Conservation (phyloP, 108 stramenopile genomes). For the Bacterosira constricta region DNA sequence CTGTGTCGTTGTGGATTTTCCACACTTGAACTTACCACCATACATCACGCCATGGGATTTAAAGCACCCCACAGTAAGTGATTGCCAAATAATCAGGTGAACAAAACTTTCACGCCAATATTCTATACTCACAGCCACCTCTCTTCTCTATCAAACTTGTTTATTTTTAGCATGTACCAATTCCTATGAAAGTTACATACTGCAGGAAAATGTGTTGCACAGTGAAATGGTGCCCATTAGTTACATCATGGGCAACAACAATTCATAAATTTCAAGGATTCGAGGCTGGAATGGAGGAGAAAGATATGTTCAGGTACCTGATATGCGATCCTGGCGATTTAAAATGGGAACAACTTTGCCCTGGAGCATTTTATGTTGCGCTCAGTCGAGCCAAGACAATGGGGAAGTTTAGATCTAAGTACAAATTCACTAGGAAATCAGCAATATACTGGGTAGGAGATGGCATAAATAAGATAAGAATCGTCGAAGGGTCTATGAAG, state of each 20-base stretch:
- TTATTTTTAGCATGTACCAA: too few relatives aligned
- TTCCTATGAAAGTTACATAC: too few relatives aligned
- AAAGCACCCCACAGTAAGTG: too few relatives aligned
- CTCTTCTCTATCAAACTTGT: not conserved
- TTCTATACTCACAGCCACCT: not conserved
- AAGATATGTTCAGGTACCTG: not conserved
- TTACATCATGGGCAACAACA: not conserved
- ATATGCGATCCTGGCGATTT: not conserved
- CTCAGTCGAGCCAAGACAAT: not conserved
- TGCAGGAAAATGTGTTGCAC: too few relatives aligned
- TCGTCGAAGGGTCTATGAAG: too few relatives aligned
- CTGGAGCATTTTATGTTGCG: not conserved
- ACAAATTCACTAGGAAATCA: too few relatives aligned
- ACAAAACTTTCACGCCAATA: not conserved
- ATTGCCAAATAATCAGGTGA: not conserved
- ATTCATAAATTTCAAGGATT: conserved; percentile 9
- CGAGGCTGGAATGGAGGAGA: not conserved
- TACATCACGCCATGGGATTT: too few relatives aligned
- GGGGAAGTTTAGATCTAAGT: too few relatives aligned
- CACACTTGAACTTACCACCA: too few relatives aligned
- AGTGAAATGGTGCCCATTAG: not conserved
- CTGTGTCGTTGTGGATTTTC: too few relatives aligned
- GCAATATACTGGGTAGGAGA: too few relatives aligned
- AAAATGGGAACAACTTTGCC: not conserved
- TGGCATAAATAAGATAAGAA: too few relatives aligned